Conservation (phyloP, 1,139 yeast genomes). For the Taphrina deformans region DNA sequence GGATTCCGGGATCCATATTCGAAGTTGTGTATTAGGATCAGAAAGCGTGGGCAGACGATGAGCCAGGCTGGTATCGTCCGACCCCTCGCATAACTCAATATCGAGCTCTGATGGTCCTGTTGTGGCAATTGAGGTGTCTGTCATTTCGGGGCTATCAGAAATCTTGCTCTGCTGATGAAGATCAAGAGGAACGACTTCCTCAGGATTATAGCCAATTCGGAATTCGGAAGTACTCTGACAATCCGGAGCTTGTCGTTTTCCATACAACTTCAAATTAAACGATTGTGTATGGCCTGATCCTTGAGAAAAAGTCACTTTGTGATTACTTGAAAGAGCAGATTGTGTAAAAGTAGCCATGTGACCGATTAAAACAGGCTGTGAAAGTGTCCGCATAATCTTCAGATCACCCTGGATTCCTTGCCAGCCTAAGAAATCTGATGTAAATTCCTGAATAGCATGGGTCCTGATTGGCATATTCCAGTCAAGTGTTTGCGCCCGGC, state of each 20-base stretch:
- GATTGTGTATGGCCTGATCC: not conserved
- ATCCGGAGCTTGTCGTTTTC: not conserved
- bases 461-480: slow-evolving; percentile 16
- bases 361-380: slow-evolving; percentile 18
- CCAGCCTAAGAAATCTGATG: slow-evolving; percentile 4
- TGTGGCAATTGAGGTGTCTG: not conserved
- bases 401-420: slow-evolving; percentile 10
- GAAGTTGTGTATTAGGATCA: not conserved
- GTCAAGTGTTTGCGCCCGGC: not conserved
- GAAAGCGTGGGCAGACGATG: not conserved
- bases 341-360: not conserved
- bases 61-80: not conserved
- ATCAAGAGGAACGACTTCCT: not conserved
- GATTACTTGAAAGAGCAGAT: not conserved
- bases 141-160: not conserved
- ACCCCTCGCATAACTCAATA: not conserved
- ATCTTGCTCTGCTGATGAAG: not conserved
- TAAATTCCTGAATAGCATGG: not conserved
- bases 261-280: not conserved
- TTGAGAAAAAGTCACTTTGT: not conserved
- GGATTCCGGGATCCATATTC: not conserved
- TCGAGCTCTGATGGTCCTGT: not conserved
- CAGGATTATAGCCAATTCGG: not conserved
- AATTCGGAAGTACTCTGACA: not conserved
- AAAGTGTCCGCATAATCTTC: slow-evolving; percentile 18